Base-by-base conservation (phyloP, 2,329 filamentous ascomycete genomes). In the Waltergamsia citrina region DNA sequence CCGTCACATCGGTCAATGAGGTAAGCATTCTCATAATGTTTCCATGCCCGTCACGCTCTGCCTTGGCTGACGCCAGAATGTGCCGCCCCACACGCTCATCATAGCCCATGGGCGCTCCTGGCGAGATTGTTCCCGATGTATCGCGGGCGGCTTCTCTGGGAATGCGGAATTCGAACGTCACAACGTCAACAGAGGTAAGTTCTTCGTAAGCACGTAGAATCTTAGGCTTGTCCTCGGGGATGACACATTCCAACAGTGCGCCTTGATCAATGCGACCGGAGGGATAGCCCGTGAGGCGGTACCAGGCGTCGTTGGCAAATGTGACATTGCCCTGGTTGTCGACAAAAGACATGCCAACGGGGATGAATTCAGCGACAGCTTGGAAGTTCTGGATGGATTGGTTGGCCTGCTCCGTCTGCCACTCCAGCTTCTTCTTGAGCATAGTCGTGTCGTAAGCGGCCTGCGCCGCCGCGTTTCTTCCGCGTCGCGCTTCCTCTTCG, bases 261-360 rank as follows among this genome's bases (percentile, higher is more conserved):
- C 56, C 44, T 7, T 50, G 41, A 4, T 43, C 43, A 12, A 59
- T 46, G 6, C 50, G 41, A 12, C 51, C 56, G 39, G 43, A 52
- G 24, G 60, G 50, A 30, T 62, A 57, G 2, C 67, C 66, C 2
- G 66, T 70, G 23, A 74, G 69, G 25, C 62, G 60, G 43, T 69
- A 63, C 61, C 67, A 86, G 7, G 78, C 74, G 32, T 82, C 72
- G 46, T 87, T 87, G 39, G 78, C 81, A 49, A 81, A 85, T 1
- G 69, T 74, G 37, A 86, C 71, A 25, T 71, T 69, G 10, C 81
- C 81, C 32, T 69, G 60, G 2, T 67, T 63, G 46, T 82, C 72
- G 9, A 78, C 74, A 38, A 86, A 81, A 46, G 79, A 83, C 57
- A 86, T 78, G 14, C 81, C 82, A 2, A 84, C 76, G 0, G 82